A percentile compares a stretch with the other conserved stretches of the same genome.
phyloP scores from a whole-genome alignment of 306 rosid genomes.

The Hippophae gyantsensis region DNA sequence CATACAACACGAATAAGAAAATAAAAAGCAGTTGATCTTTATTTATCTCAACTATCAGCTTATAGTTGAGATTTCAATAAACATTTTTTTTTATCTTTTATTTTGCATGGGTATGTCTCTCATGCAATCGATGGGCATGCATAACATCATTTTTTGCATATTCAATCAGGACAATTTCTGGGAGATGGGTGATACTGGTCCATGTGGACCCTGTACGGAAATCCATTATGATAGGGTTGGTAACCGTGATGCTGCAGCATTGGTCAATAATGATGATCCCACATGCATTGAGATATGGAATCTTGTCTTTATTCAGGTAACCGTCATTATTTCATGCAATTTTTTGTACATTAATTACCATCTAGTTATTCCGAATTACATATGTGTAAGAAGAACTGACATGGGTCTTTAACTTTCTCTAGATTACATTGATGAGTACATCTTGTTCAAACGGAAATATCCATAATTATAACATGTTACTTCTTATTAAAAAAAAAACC shows the following conservation, averaged over 20 bases:
- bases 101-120: too few relatives aligned
- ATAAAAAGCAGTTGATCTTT: too few relatives aligned
- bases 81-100: too few relatives aligned
- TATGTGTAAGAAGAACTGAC: background rate
- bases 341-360: background rate
- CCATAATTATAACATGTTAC: background rate
- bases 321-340: background rate
- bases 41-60: too few relatives aligned
- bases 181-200: constrained; percentile 99
- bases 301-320: constrained; percentile 91
- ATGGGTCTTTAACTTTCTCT: constrained; percentile 8
- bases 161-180: constrained; percentile 82
- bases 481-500: too few relatives aligned
- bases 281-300: constrained; percentile 98
- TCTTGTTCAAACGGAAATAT: background rate
- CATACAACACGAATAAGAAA: too few relatives aligned
- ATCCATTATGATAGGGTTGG: constrained; percentile 94
- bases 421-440: background rate
- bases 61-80: too few relatives aligned
- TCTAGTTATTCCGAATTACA: background rate
- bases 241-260: constrained; percentile 80
- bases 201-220: constrained; percentile 98
- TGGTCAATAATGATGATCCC: constrained; percentile 91
- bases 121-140: too few relatives aligned
- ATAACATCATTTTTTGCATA: constrained; percentile 1